A percentile compares a stretch with the other conserved stretches of the same genome.
These are phyloP conservation scores for Metarhizium anisopliae DNA, from an alignment of 2,329 filamentous ascomycete species.

Conservation along the genomic window DNA sequence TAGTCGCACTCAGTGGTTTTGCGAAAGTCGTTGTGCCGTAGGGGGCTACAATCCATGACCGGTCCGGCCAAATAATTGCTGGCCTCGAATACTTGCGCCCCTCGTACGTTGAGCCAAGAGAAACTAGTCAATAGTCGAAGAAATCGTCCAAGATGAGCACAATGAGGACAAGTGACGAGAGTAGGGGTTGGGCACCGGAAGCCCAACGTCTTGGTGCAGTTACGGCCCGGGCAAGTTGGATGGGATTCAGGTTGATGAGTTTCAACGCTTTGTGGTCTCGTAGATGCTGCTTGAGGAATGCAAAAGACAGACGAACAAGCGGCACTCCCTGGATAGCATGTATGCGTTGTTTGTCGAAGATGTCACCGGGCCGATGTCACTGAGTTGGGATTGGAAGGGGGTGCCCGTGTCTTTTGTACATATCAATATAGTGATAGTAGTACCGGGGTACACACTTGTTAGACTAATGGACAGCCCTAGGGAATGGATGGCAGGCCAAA, in stretches of 20 bases:
- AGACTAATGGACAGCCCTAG: constrained; percentile 11
- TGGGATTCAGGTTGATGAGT: not conserved
- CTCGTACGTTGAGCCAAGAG: not conserved
- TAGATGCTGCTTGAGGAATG: not conserved
- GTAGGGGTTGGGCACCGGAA: not conserved
- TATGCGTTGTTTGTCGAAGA: not conserved
- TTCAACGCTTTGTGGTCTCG: not conserved
- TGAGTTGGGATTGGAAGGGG: not conserved
- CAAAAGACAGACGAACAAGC: not conserved
- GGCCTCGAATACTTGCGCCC: not conserved
- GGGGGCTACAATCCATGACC: constrained; percentile 34
- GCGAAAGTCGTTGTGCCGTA: constrained; percentile 20
- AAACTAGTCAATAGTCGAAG: not conserved
- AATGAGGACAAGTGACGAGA: not conserved
- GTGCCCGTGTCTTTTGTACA: constrained; percentile 18
- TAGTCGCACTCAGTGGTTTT: constrained; percentile 15
- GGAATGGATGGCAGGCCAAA: constrained; percentile 2
- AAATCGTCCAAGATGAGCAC: not conserved
- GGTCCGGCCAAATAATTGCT: constrained; percentile 3
- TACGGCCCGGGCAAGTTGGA: not conserved
- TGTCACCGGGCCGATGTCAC: not conserved
- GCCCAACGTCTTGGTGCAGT: no score
- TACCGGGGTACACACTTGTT: constrained; percentile 12
- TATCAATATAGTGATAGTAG: constrained; percentile 12
- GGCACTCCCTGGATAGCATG: not conserved